A percentile compares a stretch with the other conserved stretches of the same genome.
Conservation (phyloP, 2,329 filamentous ascomycete species). For the Biscogniauxia sp. region DNA sequence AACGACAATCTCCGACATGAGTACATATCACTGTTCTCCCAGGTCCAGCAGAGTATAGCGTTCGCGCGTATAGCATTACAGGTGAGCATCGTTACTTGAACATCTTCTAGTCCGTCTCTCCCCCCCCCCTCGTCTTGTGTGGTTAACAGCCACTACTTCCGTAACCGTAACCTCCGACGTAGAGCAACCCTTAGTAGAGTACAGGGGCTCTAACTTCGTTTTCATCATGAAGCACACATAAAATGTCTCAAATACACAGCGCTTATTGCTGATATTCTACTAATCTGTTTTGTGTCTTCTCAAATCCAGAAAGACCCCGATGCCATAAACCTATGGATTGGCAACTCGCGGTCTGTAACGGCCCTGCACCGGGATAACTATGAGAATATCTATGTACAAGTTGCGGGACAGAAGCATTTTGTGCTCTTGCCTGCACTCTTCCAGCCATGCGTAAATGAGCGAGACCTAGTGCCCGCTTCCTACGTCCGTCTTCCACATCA, state of each 20-base stretch:
- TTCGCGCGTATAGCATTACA: slow-evolving; percentile 70
- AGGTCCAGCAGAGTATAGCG: slow-evolving; percentile 63
- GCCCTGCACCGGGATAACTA: slow-evolving; percentile 81
- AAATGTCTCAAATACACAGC: not conserved
- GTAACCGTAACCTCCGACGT: not conserved
- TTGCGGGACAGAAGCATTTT: slow-evolving; percentile 73
- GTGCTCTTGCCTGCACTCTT: slow-evolving; percentile 70
- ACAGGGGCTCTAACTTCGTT: not conserved
- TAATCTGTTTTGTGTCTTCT: not conserved
- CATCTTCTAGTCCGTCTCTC: not conserved
- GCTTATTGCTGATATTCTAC: not conserved
- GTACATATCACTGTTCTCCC: slow-evolving; percentile 60
- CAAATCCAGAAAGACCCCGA: slow-evolving; percentile 55
- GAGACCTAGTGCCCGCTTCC: slow-evolving; percentile 51
- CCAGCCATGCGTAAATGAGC: slow-evolving; percentile 67
- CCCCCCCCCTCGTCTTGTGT: not conserved
- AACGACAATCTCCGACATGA: slow-evolving; percentile 79
- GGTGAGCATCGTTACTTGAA: not conserved
- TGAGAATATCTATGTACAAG: slow-evolving; percentile 80
- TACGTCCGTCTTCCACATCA: slow-evolving; percentile 46
- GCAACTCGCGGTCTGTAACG: slow-evolving; percentile 67
- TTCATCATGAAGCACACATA: not conserved
- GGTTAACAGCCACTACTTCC: not conserved
- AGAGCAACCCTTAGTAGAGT: not conserved
- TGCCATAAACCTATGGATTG: slow-evolving; percentile 81